These are phyloP conservation scores for Wickerhamiella spandovensis DNA, from an alignment of 805 yeast genomes.

Conservation along the genomic window DNA sequence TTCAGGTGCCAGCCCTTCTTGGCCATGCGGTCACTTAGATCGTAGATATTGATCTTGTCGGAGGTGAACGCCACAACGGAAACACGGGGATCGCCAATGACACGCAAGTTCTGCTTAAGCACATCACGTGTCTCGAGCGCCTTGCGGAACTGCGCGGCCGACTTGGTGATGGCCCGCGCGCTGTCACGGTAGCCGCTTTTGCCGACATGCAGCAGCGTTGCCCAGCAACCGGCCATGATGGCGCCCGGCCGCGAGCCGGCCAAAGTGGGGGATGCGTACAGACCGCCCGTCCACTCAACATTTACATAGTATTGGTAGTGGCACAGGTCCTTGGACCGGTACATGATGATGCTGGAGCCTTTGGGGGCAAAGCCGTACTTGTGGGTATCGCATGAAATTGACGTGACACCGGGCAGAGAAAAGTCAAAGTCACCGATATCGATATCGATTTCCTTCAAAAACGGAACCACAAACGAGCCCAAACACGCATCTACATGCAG, in stretches of 20 bases:
- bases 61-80: conserved; percentile 76
- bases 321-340: conserved; percentile 54
- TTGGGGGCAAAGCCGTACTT: conserved; percentile 98
- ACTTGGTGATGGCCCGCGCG: conserved; percentile 51
- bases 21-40: conserved; percentile 56
- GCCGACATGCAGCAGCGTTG: conserved; percentile 73
- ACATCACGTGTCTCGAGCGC: conserved; percentile 36
- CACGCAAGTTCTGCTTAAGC: conserved; percentile 28
- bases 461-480: conserved; percentile 84
- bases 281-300: conserved; percentile 85
- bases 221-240: conserved; percentile 96
- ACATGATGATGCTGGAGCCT: conserved; percentile 89
- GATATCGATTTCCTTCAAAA: conserved; percentile 40
- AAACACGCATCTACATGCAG: conserved; percentile 92
- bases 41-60: conserved; percentile 51
- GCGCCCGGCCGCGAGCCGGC: conserved; percentile 99
- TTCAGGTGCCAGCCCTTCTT: conserved; percentile 79
- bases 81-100: conserved; percentile 75
- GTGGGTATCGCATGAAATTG: conserved; percentile 98
- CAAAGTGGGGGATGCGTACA: conserved; percentile 90
- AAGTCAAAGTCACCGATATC: conserved; percentile 57
- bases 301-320: conserved; percentile 72
- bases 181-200: conserved; percentile 63
- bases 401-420: conserved; percentile 78
- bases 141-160: conserved; percentile 45